Conservation (phyloP, 129 eudicot genomes). For the Helianthus tuberosus region DNA sequence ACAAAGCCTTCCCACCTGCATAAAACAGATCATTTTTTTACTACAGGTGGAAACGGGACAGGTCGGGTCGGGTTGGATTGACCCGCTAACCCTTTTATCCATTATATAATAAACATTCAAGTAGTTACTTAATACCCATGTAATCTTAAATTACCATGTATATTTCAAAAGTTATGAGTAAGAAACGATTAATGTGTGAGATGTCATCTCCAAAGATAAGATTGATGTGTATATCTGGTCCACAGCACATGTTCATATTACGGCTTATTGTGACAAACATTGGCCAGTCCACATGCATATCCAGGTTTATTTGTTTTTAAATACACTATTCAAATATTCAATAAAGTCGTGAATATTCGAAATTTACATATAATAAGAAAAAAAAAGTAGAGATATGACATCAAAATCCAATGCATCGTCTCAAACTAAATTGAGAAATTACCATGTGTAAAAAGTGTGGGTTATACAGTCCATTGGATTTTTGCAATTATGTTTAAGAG, state of each 20-base stretch:
- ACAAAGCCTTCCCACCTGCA: constrained; percentile 91
- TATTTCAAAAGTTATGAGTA: constrained; percentile 17
- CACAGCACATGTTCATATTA: constrained; percentile 44
- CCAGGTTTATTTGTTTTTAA: constrained; percentile 28
- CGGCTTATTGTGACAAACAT: constrained; percentile 38
- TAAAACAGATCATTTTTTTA: background rate
- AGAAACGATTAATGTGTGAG: constrained; percentile 26
- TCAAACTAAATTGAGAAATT: constrained; percentile 13
- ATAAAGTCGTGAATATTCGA: constrained; percentile 23
- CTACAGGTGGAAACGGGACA: background rate
- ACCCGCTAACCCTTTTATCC: background rate
- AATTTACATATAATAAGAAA: constrained; percentile 19
- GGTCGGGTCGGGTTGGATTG: background rate
- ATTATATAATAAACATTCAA: background rate
- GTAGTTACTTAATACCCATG: constrained; percentile 9
- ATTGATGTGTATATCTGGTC: constrained; percentile 36
- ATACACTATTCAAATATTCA: constrained; percentile 24
- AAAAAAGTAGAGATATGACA: constrained; percentile 29
- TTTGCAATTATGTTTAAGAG: no score
- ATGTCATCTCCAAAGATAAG: constrained; percentile 38
- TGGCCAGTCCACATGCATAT: constrained; percentile 52
- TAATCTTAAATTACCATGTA: constrained; percentile 17
- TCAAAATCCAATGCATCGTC: constrained; percentile 16
- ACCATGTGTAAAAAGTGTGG: constrained; percentile 5
- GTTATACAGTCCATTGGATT: background rate